Base-by-base conservation (phyloP, 176 grass and related monocot genomes). In the Eragrostis curvula region DNA sequence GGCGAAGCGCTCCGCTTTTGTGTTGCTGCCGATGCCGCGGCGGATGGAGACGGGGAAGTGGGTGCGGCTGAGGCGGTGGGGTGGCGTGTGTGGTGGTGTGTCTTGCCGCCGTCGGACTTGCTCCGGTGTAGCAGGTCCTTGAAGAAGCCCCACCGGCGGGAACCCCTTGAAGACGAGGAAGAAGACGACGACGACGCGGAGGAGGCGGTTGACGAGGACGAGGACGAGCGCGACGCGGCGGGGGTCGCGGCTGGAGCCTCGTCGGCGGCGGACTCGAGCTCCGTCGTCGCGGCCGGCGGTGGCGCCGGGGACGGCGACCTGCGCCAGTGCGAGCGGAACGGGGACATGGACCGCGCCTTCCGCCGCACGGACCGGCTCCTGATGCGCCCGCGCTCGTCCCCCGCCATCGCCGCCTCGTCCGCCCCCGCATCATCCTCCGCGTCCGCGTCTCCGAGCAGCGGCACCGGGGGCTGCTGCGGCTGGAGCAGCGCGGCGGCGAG, bases 91-190 rank as follows among this genome's bases (percentile, higher is more conserved):
- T 28, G 53, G 1, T 52, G 62, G 52, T 57, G 78, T 2, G 51
- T 45, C 79, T 89, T 86, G 73, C 88, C 88, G 18, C 79, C 88
- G 79, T 99, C 93, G 2, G 92, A 93, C 80, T 94, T 99, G 91
- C 92, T 98, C 7, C 95, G 86, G 90, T 98, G 87, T 15, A 98
- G 85, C 13, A 98, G 88, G 51, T 98, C 95, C 81, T 98, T 98
- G 56, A 98, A 68, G 78, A 98, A 98, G 5, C 77, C 84, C 95
- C 92, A 98, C 3, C 92, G 89, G 59, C 91, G 93, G 9, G 95
- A 94, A 50, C 74, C 80, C 23, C 85, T 43, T 0, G 70, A 40
- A 2, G 84, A 91, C 3, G 91, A 88, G 0, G 86, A 79, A 0
- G 87, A 89, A 0, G 91, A 88, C 0, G 90, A 57, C 0, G 90